Percentiles rank a stretch among this genome's conserved stretches.
Evolutionary conservation across 148 eudicot genomes (phyloP).

Genomic region (Polygonum maritimum): DNA sequence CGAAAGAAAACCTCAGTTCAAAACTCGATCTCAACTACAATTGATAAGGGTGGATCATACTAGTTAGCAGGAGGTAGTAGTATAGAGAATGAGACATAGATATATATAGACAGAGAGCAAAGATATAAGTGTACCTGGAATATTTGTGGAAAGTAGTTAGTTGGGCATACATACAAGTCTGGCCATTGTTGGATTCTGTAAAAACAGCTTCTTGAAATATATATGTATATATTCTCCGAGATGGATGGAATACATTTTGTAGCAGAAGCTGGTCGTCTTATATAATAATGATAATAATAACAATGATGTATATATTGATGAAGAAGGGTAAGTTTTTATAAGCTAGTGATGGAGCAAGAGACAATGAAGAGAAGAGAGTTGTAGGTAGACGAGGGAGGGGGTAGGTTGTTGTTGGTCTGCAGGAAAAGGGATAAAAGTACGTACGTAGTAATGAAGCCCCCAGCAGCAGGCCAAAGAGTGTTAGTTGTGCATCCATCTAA

Average conservation of each 20-base stretch:
- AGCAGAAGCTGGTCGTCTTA: neutral
- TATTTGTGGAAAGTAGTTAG: no score
- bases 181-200: no score
- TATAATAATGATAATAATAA: neutral
- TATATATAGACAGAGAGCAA: no score
- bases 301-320: neutral
- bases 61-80: no score
- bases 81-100: no score
- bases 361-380: neutral
- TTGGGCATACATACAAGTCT: no score
- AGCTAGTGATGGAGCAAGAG: neutral
- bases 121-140: no score
- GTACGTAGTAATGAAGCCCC: neutral
- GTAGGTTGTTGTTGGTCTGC: neutral
- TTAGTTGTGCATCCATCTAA: slow-evolving; percentile 8
- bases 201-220: no score
- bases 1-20: no score
- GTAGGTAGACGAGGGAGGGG: neutral
- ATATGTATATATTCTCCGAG: neutral
- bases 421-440: neutral
- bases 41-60: no score
- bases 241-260: neutral
- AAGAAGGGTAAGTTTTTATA: no score
- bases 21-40: no score
- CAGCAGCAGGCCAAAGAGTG: neutral